Evolutionary conservation across 495 filamentous ascomycete genomes (phyloP), one percentile per base, ranked within the genome.

Genomic region (Aspergillus leporis): DNA sequence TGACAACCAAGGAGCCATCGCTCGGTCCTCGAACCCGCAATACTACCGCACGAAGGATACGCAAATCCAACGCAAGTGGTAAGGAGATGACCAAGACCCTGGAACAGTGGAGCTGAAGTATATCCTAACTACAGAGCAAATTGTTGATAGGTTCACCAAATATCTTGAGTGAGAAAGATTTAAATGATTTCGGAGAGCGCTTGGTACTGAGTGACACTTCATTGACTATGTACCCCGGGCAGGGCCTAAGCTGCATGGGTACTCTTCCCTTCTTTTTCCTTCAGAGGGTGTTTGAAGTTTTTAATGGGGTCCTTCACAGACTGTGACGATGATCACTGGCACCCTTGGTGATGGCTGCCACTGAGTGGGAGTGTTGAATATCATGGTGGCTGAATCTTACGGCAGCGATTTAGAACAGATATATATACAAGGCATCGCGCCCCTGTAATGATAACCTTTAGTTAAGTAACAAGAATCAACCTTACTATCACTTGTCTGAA

Each of bases 21-120:
- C 59, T 5, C 50, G 70, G 3, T 18, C 68, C 10, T 58, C 59
- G 34, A 73, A 75, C 58, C 70, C 68, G 5, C 50, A 70, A 58
- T 71, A 65, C 34, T 64, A 74, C 13, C 56, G 64, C 7, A 71
- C 59, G 5, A 74, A 74, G 55, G 67, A 73, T 52, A 73, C 74
- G 28, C 61, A 70, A n/a, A 71, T 71, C 52, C 54, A 70, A 58
- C 57, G 61, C 28, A 68, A 65, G 51, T 68, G 61, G 61, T 53
- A 70, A 58, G 60, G 65, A 61, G 66, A 70, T 50, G 60, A 60
- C 47, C 56, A 70, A 59, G 52, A 53, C 21, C 5, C 4, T 23
- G 53, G 48, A 34, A 52, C 48, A 46, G 56, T 70, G 55, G 40
- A 68, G 30, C 49, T 70, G 28, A 62, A 61, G 18, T 70, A 68